These are phyloP conservation scores for Russula brevipes DNA, from an alignment of 768 basidiomycete genomes.

Conservation along the genomic window DNA sequence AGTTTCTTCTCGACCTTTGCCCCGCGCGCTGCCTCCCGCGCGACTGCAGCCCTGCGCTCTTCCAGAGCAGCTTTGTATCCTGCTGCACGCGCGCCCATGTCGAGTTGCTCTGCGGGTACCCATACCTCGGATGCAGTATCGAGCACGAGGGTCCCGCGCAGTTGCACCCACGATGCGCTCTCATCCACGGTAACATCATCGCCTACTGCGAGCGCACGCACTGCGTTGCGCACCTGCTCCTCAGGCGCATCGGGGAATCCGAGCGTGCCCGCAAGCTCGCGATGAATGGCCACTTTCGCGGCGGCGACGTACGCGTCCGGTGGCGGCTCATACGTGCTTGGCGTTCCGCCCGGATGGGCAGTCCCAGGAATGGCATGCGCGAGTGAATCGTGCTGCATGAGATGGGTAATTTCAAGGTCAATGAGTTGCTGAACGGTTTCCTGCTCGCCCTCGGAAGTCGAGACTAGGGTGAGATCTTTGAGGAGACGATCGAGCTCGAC, in stretches of 20 bases:
- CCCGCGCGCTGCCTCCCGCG: constrained; percentile 74
- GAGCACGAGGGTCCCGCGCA: constrained; percentile 59
- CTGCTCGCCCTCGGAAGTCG: constrained; percentile 32
- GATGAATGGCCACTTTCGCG: constrained; percentile 69
- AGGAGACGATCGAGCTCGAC: constrained; percentile 68
- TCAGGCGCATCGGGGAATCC: constrained; percentile 83
- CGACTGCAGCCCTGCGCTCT: constrained; percentile 63
- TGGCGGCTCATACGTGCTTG: constrained; percentile 68
- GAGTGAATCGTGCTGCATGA: constrained; percentile 86
- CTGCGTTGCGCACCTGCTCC: constrained; percentile 71
- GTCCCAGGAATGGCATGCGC: constrained; percentile 87
- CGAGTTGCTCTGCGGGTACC: constrained; percentile 61
- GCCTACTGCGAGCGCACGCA: constrained; percentile 48
- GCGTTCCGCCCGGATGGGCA: constrained; percentile 61
- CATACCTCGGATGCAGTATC: constrained; percentile 53
- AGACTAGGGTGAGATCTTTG: constrained; percentile 49
- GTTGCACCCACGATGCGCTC: constrained; percentile 63
- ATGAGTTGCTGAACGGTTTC: constrained; percentile 55
- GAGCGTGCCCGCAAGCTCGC: constrained; percentile 71
- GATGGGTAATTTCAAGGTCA: constrained; percentile 67
- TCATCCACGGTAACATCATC: constrained; percentile 60
- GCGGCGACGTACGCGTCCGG: constrained; percentile 64
- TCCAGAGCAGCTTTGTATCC: constrained; percentile 62
- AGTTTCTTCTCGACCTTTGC: constrained; percentile 90
- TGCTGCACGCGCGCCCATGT: constrained; percentile 51